Conservation (phyloP, 192 early-diverging fungal species). For the Linnemannia exigua region DNA sequence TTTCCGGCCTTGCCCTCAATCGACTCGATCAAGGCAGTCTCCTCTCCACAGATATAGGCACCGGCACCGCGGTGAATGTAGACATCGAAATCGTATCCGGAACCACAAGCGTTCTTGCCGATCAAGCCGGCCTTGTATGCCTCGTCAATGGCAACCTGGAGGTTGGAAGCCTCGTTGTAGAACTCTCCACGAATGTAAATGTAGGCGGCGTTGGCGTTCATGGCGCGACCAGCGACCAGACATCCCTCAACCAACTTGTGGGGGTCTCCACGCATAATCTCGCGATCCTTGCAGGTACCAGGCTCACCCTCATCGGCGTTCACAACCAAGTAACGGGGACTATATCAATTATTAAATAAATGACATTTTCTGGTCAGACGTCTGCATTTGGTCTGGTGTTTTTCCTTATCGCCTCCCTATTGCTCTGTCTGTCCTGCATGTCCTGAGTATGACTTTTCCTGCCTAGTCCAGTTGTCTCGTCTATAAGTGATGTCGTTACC, state of each 20-base stretch:
- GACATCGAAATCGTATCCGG: slow-evolving; percentile 97
- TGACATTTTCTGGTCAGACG: not conserved
- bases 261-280: slow-evolving; percentile 87
- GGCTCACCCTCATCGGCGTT: slow-evolving; percentile 99
- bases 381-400: too few relatives aligned
- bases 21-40: slow-evolving; percentile 89
- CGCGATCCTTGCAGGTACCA: slow-evolving; percentile 89
- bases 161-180: slow-evolving; percentile 94
- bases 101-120: slow-evolving; percentile 97
- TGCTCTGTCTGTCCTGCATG: not conserved
- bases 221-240: slow-evolving; percentile 94
- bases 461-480: too few relatives aligned
- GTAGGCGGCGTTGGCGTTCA: slow-evolving; percentile 97
- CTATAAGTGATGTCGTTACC: too few relatives aligned
- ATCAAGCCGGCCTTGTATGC: slow-evolving; percentile 97
- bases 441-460: not conserved
- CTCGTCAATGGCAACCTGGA: slow-evolving; percentile 96
- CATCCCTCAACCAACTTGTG: slow-evolving; percentile 99
- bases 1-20: slow-evolving; percentile 99
- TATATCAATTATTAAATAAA: slow-evolving; percentile 29
- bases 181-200: slow-evolving; percentile 99
- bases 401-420: not conserved
- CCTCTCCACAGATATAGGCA: slow-evolving; percentile 99
- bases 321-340: slow-evolving; percentile 95
- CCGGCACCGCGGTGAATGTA: slow-evolving; percentile 98